Evolutionary conservation across 176 grass and related monocot genomes (phyloP).

Genomic region (Zizania latifolia): DNA sequence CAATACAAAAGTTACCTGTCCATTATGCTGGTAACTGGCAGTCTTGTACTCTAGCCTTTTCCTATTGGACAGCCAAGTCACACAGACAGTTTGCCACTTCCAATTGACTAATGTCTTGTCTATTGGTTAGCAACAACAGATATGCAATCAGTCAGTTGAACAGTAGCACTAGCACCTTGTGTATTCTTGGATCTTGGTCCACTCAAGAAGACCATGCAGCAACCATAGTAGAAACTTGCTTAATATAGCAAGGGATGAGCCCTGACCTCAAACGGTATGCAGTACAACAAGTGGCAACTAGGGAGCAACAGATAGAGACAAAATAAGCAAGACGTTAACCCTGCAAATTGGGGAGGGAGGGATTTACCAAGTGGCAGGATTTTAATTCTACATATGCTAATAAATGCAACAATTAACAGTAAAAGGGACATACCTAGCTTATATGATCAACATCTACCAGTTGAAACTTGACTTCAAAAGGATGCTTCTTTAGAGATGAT

Average conservation of each 20-base stretch:
- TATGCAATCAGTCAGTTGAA: not conserved
- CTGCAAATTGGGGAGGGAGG: slow-evolving; percentile 21
- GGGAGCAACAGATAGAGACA: slow-evolving; percentile 17
- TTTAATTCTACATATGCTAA: slow-evolving; percentile 16
- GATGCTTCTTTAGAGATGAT: slow-evolving; percentile 32
- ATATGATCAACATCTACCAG: slow-evolving; percentile 24
- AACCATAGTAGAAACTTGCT: slow-evolving; percentile 15
- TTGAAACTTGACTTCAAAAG: slow-evolving; percentile 21
- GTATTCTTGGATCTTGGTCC: slow-evolving; percentile 5
- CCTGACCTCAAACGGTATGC: slow-evolving; percentile 31
- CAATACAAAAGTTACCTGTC: slow-evolving; percentile 44
- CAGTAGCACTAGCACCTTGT: not conserved
- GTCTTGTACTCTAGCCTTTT: slow-evolving; percentile 10
- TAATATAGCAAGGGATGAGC: slow-evolving; percentile 20
- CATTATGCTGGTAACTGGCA: slow-evolving; percentile 30
- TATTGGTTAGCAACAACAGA: not conserved
- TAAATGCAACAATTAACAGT: not conserved
- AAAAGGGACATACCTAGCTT: slow-evolving; percentile 20
- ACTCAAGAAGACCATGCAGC: slow-evolving; percentile 8
- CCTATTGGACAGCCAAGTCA: slow-evolving; percentile 10
- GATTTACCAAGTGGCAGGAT: slow-evolving; percentile 1
- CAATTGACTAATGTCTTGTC: slow-evolving; percentile 25
- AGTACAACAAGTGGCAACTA: slow-evolving; percentile 35
- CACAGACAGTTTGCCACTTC: not conserved
- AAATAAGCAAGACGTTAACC: slow-evolving; percentile 44